Percentiles rank a stretch among this genome's conserved stretches.
Evolutionary conservation across 148 eudicot species (phyloP).

Genomic region (Camellia granthamiana): DNA sequence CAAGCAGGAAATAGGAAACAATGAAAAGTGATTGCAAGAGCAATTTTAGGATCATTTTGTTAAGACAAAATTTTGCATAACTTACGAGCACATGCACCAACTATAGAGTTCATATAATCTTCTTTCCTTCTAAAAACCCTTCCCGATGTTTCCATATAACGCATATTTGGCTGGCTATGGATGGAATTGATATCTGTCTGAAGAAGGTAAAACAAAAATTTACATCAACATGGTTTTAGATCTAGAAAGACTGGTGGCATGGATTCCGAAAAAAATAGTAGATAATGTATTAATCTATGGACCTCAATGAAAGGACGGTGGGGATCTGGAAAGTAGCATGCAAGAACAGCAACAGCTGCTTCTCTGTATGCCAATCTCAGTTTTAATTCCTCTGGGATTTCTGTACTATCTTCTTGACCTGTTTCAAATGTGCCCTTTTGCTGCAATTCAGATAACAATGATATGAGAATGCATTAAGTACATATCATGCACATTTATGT

Average conservation of each 20-base stretch:
- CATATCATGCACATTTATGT: background rate
- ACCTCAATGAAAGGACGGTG: constrained; percentile 72
- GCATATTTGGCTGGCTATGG: constrained; percentile 63
- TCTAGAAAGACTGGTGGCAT: background rate
- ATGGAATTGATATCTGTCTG: constrained; percentile 77
- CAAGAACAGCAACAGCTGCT: constrained; percentile 89
- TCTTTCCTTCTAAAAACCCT: constrained; percentile 64
- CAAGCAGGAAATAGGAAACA: too few species aligned
- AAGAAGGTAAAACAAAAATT: constrained; percentile 7
- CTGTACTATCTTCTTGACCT: constrained; percentile 80
- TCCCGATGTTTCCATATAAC: constrained; percentile 48
- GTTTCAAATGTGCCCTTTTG: constrained; percentile 96
- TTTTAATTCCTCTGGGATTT: constrained; percentile 78
- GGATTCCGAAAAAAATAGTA: background rate
- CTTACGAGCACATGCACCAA: constrained; percentile 90
- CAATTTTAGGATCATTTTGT: background rate
- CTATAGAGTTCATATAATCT: constrained; percentile 67
- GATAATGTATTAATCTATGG: background rate
- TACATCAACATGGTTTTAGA: background rate
- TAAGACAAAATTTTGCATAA: constrained; percentile 2
- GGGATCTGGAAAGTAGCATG: constrained; percentile 76
- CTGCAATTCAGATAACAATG: constrained; percentile 35
- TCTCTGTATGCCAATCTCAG: constrained; percentile 87
- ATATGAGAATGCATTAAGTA: background rate
- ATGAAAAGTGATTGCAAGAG: background rate